Evolutionary conservation across 169 alveolate genomes (phyloP), one percentile per base, ranked within the genome.

Genomic region (Babesia bovis): DNA sequence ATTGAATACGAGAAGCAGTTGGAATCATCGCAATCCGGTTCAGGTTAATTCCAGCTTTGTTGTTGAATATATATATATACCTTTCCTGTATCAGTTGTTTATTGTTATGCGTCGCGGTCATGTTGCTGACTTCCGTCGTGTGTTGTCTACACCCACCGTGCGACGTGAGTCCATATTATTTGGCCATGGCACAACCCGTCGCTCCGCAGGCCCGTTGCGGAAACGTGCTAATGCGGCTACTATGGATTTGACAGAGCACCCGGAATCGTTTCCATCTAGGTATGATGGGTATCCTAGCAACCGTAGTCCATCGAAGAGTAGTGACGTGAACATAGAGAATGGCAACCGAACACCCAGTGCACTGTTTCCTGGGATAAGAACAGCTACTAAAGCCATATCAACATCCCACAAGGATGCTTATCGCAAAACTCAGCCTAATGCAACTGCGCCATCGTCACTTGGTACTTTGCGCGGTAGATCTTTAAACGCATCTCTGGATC

Each of bases 31-130:
- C 56, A 32, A 17, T 26, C 69, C 40, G 5, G 36, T 40, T 12
- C 44, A 32, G 3, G 36, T 1, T 56, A n/a, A 56, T 5, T 38
- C 30, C 47, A 38, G 13, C 45, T 38, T 13, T 7, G 45, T 38
- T 38, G 7, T 7, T 9, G 45, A 7, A 38, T 9, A 38, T 38
- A 38, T 7, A 9, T 13, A 9, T 38, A 38, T 49, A 7, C 13
- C 57, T 23, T 23, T 7, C 57, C n/a, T 13, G 45, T 38, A 38
- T 38, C 45, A 38, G n/a, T 13, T 38, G 45, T 38, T 40, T 13
- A 21, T 10, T 49, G 61, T 19, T 36, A 63, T 63, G 73, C 73
- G 73, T 15, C 61, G 73, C 32, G 47, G 73, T 35, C 58, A 63
- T 32, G 44, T 21, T 12, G 73, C 35, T 7, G 47, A 63, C 38